Base-by-base conservation (phyloP, 2,329 filamentous ascomycete genomes). In the Claviceps sp. region DNA sequence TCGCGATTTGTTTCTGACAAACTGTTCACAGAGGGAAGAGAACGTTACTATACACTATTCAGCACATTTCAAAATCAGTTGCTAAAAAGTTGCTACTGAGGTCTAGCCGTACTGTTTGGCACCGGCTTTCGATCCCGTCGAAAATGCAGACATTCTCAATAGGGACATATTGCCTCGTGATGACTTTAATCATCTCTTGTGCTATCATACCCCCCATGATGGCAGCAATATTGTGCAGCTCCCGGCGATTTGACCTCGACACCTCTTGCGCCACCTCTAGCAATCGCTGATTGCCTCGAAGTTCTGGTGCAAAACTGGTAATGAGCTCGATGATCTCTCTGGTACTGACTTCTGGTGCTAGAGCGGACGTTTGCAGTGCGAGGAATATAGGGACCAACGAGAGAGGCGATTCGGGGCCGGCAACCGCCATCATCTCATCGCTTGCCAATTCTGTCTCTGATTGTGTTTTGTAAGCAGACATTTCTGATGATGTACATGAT, bases 121-220 rank as follows among this genome's bases (percentile, higher is more conserved):
- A 79, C 56, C 78, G 76, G 65, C 79, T 82, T 54, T 69, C 71
- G 56, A 86, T 81, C 22, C 82, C 83, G 70, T 86, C 82, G 59
- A 83, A 85, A 55, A 87, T 73, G 62, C 82, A 85, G 16, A 79
- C 83, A 65, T 85, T 84, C 59, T 86, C 81, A 56, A 85, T 78
- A 24, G 83, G 82, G 44, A 85, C 73, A 67, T 86, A 87, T 69
- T 87, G 83, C 62, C 81, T 81, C 13, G 83, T 86, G 60, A 86
- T 78, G 53, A 91, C 79, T 66, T 98, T 98, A 71, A 98, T 94
- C 56, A 91, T 81, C 70, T 98, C 93, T 68, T 98, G 94, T n/a
- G 91, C 89, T 47, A 94, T 85, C 72, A 98, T 85, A 3, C 93
- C 94, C 34, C 93, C 94, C 1, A 84, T 85, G 52, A 95, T 71